Conservation (phyloP, 2,329 filamentous ascomycete genomes). For the Clonostachys sp. region DNA sequence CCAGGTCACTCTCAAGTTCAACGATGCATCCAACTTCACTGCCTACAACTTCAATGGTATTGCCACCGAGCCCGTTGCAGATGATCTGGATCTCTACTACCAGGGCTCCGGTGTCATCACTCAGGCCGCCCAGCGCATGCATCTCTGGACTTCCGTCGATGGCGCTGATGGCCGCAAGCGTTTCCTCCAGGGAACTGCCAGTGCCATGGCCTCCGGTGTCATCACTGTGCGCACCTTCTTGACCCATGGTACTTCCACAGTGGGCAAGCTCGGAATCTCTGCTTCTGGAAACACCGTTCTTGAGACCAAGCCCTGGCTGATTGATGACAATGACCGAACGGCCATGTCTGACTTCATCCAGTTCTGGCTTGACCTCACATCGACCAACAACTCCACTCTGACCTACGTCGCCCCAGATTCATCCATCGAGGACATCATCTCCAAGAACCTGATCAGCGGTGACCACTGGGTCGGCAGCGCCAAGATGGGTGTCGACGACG, state of each 20-base stretch:
- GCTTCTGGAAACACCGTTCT: constrained; percentile 33
- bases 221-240: constrained; percentile 45
- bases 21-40: constrained; percentile 13
- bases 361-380: constrained; percentile 12
- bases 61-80: constrained; percentile 16
- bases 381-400: constrained; percentile 10
- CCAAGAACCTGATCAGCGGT: constrained; percentile 13
- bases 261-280: constrained; percentile 35
- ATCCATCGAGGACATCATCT: constrained; percentile 9
- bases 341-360: constrained; percentile 17
- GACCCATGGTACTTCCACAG: constrained; percentile 43
- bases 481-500: constrained; percentile 22
- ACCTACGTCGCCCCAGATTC: no score
- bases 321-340: constrained; percentile 19
- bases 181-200: constrained; percentile 39
- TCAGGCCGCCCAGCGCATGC: constrained; percentile 38
- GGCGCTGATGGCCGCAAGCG: constrained; percentile 28
- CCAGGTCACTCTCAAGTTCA: background rate
- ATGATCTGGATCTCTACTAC: constrained; percentile 23
- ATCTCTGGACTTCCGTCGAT: constrained; percentile 39
- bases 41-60: constrained; percentile 19
- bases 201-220: constrained; percentile 30
- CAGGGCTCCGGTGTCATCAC: constrained; percentile 30
- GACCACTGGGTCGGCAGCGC: constrained; percentile 22
- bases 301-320: constrained; percentile 25